Base-by-base conservation (phyloP, 257 asterid species). In the Lycium barbarum region DNA sequence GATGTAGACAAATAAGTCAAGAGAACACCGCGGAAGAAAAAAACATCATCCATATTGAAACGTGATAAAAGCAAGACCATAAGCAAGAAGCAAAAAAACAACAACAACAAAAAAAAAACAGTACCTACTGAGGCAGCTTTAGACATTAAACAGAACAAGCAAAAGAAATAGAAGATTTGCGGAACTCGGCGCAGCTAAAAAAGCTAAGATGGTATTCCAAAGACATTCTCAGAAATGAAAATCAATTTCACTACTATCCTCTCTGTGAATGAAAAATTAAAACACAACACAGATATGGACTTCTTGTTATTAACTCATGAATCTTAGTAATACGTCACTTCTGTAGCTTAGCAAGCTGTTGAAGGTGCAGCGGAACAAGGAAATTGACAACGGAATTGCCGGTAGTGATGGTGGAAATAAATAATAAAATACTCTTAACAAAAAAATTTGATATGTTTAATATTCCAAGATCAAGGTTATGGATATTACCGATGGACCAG, bases 401-500 rank as follows among this genome's bases (percentile, higher is more conserved):
- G 15, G 14, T 76, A 49, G 45, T 76, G 62, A 76, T 22, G 45
- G 49, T 53, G 65, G 49, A 78, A 78, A 78, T 14, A 26, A 53
- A 13, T 14, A 53, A 53, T 9, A 76, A 53, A 49, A 47, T 20
- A 74, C 0, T 12, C 14, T 5, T 47, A 47, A 47, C 40, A 51
- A 78, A 26, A 45, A 26, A 53, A 15, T 7, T 70, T 4, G 65
- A 51, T 18, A 22, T 78, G 82, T 53, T 43, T 72, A 43, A 72
- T 72, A 49, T 45, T 72, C 82, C 49, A 53, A 53, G 7, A 2
- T 78, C 26, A 53, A 11, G 49, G 15, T 15, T 14, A 82, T 33
- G 22, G 70, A 51, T 81, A 93, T 78, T 93, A 97, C 99, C 74
- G 95, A 87, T 59, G 99, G 99, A 54, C 99, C 99, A 15, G 99